A percentile compares a stretch with the other conserved stretches of the same genome.
phyloP scores from a whole-genome alignment of 768 basidiomycete genomes.

The Tylopilus subfusipes region DNA sequence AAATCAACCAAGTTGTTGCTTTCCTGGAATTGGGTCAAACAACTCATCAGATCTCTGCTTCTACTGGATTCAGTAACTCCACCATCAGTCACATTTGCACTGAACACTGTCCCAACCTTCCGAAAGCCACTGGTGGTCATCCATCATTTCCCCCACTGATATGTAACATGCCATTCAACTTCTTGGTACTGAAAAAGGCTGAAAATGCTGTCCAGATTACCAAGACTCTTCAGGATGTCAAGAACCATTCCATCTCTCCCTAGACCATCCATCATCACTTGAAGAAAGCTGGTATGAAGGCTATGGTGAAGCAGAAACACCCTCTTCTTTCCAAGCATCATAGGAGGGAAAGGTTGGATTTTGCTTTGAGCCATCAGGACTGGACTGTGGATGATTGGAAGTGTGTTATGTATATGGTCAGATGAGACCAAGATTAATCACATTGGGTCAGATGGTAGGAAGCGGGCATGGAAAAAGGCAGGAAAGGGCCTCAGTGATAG shows the following conservation, averaged over 20 bases:
- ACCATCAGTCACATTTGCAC: not conserved
- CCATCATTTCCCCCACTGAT: not conserved
- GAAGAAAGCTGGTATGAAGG: not conserved
- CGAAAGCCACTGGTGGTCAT: not conserved
- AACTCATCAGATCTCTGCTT: not conserved
- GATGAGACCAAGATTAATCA: too few species aligned
- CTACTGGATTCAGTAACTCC: not conserved
- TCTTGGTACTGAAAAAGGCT: not conserved
- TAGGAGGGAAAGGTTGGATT: too few species aligned
- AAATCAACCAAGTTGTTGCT: too few species aligned
- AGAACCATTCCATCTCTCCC: not conserved
- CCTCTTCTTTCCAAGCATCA: not conserved
- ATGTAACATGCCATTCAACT: not conserved
- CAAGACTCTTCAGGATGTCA: not conserved
- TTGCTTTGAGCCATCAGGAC: too few species aligned
- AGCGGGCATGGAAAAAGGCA: too few species aligned
- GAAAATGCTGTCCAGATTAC: too few species aligned
- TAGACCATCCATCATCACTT: not conserved
- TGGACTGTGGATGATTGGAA: too few species aligned
- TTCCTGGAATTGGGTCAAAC: too few species aligned
- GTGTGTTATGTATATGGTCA: too few species aligned
- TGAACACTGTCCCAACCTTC: not conserved
- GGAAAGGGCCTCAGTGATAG: too few species aligned
- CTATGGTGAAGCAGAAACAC: not conserved
- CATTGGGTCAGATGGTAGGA: too few species aligned